Base-by-base conservation (phyloP, 83 land plant genomes). In the Isoetes engelmannii region DNA sequence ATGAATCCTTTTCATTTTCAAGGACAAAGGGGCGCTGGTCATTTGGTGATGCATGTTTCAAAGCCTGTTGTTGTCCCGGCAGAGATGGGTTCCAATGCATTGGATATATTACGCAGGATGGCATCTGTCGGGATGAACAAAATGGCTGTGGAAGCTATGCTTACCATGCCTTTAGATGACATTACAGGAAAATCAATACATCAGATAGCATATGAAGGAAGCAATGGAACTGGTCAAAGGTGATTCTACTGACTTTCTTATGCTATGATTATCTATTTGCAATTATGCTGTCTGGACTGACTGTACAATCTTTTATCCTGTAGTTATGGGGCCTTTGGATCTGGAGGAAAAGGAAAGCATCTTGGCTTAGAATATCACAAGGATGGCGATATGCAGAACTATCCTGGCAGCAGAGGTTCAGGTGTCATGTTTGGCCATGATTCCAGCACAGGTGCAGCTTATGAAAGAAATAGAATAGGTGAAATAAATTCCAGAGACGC, bases 151-250 rank as follows among this genome's bases (percentile, higher is more conserved):
- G 87, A 89, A 72, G 83, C 83, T 44, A 74, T 75, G 66, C 82
- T 83, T 61, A 61, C 83, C 18, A 86, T 89, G 94, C 97, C 91
- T 47, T 72, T 92, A 71, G 91, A 92, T 20, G 89, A 92, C 75
- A 77, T 89, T 7, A 80, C 85, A 19, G 91, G 89, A 63, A 87
- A 83, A 70, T 78, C 77, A 47, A 68, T 92, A 59, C 84, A 87
- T 37, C 80, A 89, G 63, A 61, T 88, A 37, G 85, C 89, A 65
- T 78, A 83, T 79, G 89, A 87, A 57, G 75, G 84, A 67, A 53
- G 53, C 69, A 75, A 45, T 86, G 28, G 86, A 82, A 58, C 80
- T 68, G 37, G 37, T 28, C 37, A 28, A 28, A 28, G 37, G 37
- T 28, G 37, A 28, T 28, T 28, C 37, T 28, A 28, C 37, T 28